Evolutionary conservation across 106 monocot genomes (phyloP), one percentile per base, ranked within the genome.

Genomic region (Narthecium ossifragum): DNA sequence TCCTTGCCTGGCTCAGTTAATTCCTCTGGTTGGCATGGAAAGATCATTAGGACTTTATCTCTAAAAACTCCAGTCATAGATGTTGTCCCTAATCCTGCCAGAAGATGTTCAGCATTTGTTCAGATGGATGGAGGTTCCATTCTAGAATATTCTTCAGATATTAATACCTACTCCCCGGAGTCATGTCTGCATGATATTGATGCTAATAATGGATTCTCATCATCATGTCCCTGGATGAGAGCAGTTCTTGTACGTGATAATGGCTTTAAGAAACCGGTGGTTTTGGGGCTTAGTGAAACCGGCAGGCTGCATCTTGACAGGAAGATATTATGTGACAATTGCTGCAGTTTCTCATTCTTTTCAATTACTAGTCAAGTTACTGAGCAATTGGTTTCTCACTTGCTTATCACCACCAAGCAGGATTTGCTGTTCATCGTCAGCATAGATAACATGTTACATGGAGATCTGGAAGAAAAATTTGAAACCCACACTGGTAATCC

Each of bases 151-250:
- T 61, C 59, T 50, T 85, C 84, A 31, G 43, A 29, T 53, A 9
- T 51, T 29, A 54, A 13, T n/a, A 15, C 17, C 58, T 59, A 24
- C 55, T 58, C n/a, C n/a, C n/a, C n/a, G n/a, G 32, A 55, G 26
- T 29, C 36, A 46, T 60, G 52, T 34, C 25, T 64, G n/a, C 21
- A 57, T 46, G 68, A 51, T 30, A 31, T 64, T 51, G 59, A 75
- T 71, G 55, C 62, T 46, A 70, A 76, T 33, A 21, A 56, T 67
- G 60, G 45, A 28, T 90, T 98, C 82, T 69, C 81, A 64, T 67
- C 70, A 8, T 78, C 91, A 37, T 98, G 98, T 62, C 87, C 81
- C 26, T 91, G 78, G 81, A 91, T 91, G 98, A 91, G 72, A 69
- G 70, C 74, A 28, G 85, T 75, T 62, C 61, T 71, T 58, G 73